A percentile compares a stretch with the other conserved stretches of the same genome.
Evolutionary conservation across 192 early-diverging fungal genomes (phyloP).

Genomic region (Coemansia sp.): DNA sequence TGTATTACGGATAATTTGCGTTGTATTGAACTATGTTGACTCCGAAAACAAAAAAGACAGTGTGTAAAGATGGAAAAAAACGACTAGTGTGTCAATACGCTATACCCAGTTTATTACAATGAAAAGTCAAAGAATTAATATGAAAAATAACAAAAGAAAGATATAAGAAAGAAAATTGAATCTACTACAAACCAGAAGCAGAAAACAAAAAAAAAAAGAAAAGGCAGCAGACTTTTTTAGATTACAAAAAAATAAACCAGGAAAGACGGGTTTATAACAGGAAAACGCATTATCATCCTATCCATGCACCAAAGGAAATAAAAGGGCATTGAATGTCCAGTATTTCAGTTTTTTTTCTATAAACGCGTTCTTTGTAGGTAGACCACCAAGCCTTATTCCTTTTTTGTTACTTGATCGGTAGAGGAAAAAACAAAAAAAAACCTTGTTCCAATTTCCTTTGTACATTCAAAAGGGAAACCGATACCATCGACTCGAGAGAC

Average conservation of each 20-base stretch:
- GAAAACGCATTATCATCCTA: conserved; percentile 14
- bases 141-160: conserved; percentile 1
- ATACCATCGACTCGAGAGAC: not conserved
- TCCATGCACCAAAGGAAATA: conserved; percentile 6
- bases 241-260: conserved; percentile 9
- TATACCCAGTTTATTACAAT: too few relatives aligned
- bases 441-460: not conserved
- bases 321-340: not conserved
- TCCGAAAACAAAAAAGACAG: too few relatives aligned
- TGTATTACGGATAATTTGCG: too few relatives aligned
- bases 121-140: not conserved
- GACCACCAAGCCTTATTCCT: not conserved
- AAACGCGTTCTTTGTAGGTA: not conserved
- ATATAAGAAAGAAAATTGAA: conserved; percentile 3
- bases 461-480: not conserved
- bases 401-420: not conserved
- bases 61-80: too few relatives aligned
- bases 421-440: not conserved
- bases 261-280: conserved; percentile 35
- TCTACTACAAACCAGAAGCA: conserved; percentile 5
- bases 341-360: not conserved
- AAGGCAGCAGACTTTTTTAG: not conserved
- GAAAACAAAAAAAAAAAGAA: conserved; percentile 13
- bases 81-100: not conserved
- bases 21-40: too few relatives aligned